phyloP scores from a whole-genome alignment of 116 monocot species.

The Thalassia testudinum region DNA sequence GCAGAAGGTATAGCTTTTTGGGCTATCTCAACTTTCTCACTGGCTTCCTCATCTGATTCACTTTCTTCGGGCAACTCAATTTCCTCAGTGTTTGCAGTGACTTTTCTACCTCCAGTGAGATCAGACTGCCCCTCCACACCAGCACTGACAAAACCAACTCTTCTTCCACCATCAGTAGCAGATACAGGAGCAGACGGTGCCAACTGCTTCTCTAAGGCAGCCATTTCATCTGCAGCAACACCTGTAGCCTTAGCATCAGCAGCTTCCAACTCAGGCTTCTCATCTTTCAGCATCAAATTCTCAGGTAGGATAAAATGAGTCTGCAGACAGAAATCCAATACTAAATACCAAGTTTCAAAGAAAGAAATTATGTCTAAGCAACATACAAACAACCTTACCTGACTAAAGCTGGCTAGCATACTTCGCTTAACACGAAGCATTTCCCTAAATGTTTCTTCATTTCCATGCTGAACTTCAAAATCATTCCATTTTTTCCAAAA shows the following conservation, averaged over 20 bases:
- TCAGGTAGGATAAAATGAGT: conserved; percentile 87
- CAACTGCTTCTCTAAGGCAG: conserved; percentile 67
- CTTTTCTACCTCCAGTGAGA: conserved; percentile 13
- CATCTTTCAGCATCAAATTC: conserved; percentile 76
- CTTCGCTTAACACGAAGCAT: conserved; percentile 88
- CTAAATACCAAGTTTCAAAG: neutral
- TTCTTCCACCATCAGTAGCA: conserved; percentile 28
- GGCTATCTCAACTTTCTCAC: conserved; percentile 53
- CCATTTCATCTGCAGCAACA: conserved; percentile 82
- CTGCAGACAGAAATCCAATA: conserved; percentile 39
- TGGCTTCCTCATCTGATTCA: conserved; percentile 31
- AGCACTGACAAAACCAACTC: conserved; percentile 66
- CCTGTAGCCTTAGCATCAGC: conserved; percentile 18
- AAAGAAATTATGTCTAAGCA: neutral
- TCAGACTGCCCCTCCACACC: conserved; percentile 40
- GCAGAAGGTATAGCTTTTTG: conserved; percentile 66
- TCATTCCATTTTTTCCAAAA: conserved; percentile 97
- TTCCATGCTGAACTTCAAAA: conserved; percentile 92
- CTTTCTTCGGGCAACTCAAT: conserved; percentile 90
- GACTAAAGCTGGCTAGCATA: conserved; percentile 77
- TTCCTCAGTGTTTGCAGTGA: conserved; percentile 53
- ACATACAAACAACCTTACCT: conserved; percentile 29
- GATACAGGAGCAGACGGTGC: conserved; percentile 7
- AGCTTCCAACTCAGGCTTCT: conserved; percentile 41
- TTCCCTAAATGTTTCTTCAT: conserved; percentile 95